A percentile compares a stretch with the other conserved stretches of the same genome.
Conservation (phyloP, 495 filamentous ascomycete species). For the Penicillium canescens region DNA sequence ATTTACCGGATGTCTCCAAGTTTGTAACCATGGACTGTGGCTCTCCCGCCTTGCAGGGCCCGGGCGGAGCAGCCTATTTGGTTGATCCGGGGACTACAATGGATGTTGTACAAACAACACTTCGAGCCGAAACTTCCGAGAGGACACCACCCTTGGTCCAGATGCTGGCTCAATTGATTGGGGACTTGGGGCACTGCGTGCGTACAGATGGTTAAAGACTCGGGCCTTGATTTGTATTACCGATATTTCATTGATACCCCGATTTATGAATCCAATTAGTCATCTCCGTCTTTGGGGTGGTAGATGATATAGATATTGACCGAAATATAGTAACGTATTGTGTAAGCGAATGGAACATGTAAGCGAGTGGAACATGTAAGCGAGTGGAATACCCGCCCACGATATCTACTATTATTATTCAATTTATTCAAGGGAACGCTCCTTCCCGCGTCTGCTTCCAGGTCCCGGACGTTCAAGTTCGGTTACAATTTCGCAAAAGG, state of each 20-base stretch:
- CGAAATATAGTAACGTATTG: too few relatives aligned
- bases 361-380: too few relatives aligned
- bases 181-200: slow-evolving; percentile 44
- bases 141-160: slow-evolving; percentile 48
- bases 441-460: too few relatives aligned
- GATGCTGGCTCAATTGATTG: slow-evolving; percentile 56
- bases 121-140: slow-evolving; percentile 26
- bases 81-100: slow-evolving; percentile 25
- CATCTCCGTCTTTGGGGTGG: too few relatives aligned
- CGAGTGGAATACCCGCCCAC: too few relatives aligned
- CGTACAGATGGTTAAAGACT: background rate
- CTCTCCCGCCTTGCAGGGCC: slow-evolving; percentile 39
- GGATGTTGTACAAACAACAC: slow-evolving; percentile 23
- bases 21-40: slow-evolving; percentile 50
- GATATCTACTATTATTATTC: too few relatives aligned
- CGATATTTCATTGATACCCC: too few relatives aligned
- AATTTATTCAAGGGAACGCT: too few relatives aligned
- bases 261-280: too few relatives aligned
- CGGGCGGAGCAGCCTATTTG: slow-evolving; percentile 21
- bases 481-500: slow-evolving; percentile 22
- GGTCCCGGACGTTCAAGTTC: slow-evolving; percentile 15
- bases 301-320: too few relatives aligned
- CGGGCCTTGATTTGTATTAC: too few relatives aligned
- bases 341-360: too few relatives aligned
- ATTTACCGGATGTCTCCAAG: slow-evolving; percentile 40